Evolutionary conservation across 306 rosid species (phyloP).

Genomic region (Fagus sylvatica): DNA sequence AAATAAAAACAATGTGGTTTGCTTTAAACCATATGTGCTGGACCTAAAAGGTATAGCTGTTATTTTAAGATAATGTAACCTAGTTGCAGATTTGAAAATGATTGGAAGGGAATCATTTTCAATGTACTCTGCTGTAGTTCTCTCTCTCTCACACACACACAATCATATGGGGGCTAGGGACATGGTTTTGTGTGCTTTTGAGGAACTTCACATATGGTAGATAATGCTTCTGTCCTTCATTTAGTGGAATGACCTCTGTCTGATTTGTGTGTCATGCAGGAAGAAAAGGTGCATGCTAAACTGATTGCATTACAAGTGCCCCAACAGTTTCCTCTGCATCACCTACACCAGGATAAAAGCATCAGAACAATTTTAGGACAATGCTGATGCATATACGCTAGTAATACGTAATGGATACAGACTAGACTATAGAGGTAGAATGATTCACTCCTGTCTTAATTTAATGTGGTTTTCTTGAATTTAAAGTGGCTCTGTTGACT

Average conservation of each 20-base stretch:
- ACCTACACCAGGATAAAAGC: neutral
- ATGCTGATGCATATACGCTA: neutral
- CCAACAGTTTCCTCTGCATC: neutral
- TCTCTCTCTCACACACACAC: neutral
- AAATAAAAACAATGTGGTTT: neutral
- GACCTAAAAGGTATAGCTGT: neutral
- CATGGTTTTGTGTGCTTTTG: neutral
- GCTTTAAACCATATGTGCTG: neutral
- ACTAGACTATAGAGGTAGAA: neutral
- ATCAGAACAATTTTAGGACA: neutral
- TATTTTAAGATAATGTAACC: no score
- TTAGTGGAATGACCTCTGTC: neutral
- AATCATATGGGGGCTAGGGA: neutral
- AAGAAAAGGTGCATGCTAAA: slow-evolving; percentile 6
- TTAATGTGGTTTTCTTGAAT: neutral
- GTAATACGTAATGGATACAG: neutral
- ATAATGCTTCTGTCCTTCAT: neutral
- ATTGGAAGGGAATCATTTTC: no score
- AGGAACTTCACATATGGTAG: neutral
- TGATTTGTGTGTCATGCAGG: slow-evolving; percentile 22
- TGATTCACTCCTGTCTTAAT: neutral
- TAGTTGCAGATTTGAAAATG: no score
- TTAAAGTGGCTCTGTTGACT: neutral
- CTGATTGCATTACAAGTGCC: neutral
- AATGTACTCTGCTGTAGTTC: no score